These are phyloP conservation scores for Ceratonia siliqua DNA, from an alignment of 306 rosid species.

Conservation along the genomic window DNA sequence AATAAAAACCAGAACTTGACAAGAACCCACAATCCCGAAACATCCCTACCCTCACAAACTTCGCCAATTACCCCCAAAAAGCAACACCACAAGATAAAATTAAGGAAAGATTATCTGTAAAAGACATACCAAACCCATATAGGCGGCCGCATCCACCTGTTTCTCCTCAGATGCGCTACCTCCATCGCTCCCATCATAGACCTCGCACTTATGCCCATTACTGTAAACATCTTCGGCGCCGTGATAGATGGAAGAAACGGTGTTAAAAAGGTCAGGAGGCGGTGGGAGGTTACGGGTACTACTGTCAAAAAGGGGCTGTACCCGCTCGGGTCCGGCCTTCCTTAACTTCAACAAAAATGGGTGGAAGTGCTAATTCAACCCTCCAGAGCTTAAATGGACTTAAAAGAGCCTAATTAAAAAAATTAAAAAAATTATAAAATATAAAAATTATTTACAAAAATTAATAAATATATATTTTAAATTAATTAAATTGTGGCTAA, in stretches of 20 bases:
- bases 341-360: too few relatives aligned
- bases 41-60: conserved; percentile 17
- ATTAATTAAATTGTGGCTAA: too few relatives aligned
- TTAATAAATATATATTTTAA: too few relatives aligned
- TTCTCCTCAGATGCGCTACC: neutral
- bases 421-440: too few relatives aligned
- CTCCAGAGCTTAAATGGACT: too few relatives aligned
- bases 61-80: neutral
- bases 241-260: conserved; percentile 73
- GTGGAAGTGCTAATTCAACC: too few relatives aligned
- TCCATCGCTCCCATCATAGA: neutral
- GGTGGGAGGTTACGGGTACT: conserved; percentile 93
- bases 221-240: neutral
- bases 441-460: too few relatives aligned
- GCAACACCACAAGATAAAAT: neutral
- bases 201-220: neutral
- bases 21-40: conserved; percentile 29
- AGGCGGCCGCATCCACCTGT: neutral
- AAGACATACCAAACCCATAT: conserved; percentile 37
- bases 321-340: too few relatives aligned
- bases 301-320: too few relatives aligned
- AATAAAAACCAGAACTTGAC: conserved; percentile 16
- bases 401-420: too few relatives aligned
- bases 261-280: conserved; percentile 68
- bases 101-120: neutral